Conservation (phyloP, 2,329 filamentous ascomycete species). For the Pseudogymnoascus sp. region DNA sequence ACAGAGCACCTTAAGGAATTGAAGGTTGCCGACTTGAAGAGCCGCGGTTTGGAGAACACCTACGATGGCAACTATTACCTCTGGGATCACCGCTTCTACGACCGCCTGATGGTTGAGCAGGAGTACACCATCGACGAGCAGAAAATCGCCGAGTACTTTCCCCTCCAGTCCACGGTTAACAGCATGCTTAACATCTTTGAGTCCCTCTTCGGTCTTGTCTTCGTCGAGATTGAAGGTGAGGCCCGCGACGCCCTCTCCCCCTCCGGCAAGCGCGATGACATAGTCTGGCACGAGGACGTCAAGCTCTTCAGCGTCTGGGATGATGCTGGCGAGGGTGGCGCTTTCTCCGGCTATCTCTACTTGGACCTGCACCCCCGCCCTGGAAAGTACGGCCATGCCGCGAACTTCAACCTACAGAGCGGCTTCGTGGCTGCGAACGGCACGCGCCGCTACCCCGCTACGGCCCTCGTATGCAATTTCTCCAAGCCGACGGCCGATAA, state of each 20-base stretch:
- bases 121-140: constrained; percentile 74
- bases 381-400: constrained; percentile 78
- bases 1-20: constrained; percentile 60
- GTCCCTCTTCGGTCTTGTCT: constrained; percentile 69
- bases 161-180: constrained; percentile 61
- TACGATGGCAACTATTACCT: constrained; percentile 68
- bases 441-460: constrained; percentile 65
- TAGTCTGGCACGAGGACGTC: constrained; percentile 78
- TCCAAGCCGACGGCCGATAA: constrained; percentile 70
- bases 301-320: constrained; percentile 78
- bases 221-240: constrained; percentile 61
- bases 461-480: constrained; percentile 78
- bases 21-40: constrained; percentile 61
- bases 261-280: constrained; percentile 29
- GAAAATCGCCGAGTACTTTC: constrained; percentile 77
- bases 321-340: constrained; percentile 58
- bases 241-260: constrained; percentile 41
- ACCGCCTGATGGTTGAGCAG: constrained; percentile 69
- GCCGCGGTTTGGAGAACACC: constrained; percentile 41
- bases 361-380: constrained; percentile 71
- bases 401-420: constrained; percentile 75
- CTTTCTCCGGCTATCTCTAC: constrained; percentile 75
- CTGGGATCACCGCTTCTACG: constrained; percentile 77
- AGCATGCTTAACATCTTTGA: constrained; percentile 81
- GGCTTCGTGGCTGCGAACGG: constrained; percentile 60